Base-by-base conservation (phyloP, 2,329 filamentous ascomycete genomes). In the Neopestalotiopsis sp. region DNA sequence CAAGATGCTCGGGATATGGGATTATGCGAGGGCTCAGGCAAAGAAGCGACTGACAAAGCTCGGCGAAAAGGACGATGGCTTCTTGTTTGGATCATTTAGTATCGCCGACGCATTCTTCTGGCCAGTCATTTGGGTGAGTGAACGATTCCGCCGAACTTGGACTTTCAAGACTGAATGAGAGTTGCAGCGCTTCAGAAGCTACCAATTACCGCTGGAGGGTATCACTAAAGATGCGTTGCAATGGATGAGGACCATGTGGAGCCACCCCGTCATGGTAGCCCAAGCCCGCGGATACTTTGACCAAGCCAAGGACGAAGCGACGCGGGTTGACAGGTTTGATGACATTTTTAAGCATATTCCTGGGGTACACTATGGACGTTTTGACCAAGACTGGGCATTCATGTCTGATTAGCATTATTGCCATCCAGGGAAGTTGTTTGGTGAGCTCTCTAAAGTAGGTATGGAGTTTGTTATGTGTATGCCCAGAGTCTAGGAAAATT, bases 51-150 rank as follows among this genome's bases (percentile, higher is more conserved):
- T 75, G 12, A 61, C 71, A 45, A 65, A 70, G 57, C 60, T 74
- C 14, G 72, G 72, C 2, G 66, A 75, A 40, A 52, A 72, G 4
- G 76, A 78, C 63, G 69, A 72, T 7, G 76, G 75, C 3, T 78
- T 74, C 40, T 60, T 76, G 57, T 78, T 75, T 66, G 76, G 75
- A 1, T 56, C 61, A 5, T 78, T 78, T 65, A 74, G 75, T 60
- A 74, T 78, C 64, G 76, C 73, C 2, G 76, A 78, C 73, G 71
- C 75, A 1, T 78, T 76, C 61, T 78, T 78, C 66, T 78, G 77
- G 76, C 75, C 75, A 2, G 73, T 77, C 14, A 66, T 76, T 59
- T 76, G 75, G 75, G 77, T 76, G 49, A 67, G 76, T 74, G 6
- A 4, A 42, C 57, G 24, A 24, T 3, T 38, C 14, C 4, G 28